A percentile compares a stretch with the other conserved stretches of the same genome.
These are phyloP conservation scores for Verticillium nonalfalfae DNA, from an alignment of 2,329 filamentous ascomycete genomes.

Conservation along the genomic window DNA sequence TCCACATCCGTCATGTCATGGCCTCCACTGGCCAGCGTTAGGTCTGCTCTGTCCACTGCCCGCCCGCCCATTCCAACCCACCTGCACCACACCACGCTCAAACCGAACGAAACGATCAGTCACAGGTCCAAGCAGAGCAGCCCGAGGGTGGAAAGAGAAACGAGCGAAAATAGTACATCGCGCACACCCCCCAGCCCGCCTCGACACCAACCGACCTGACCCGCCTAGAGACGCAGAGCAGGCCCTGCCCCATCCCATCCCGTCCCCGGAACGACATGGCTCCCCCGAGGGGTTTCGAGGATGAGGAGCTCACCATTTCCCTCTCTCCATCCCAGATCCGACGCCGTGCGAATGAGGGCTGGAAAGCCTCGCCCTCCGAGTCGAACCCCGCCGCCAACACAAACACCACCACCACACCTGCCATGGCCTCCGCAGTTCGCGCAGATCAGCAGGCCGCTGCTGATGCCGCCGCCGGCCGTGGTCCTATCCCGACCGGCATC, in stretches of 20 bases:
- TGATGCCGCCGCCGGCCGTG: slow-evolving; percentile 4
- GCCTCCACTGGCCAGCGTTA: not conserved
- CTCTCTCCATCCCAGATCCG: slow-evolving; percentile 51
- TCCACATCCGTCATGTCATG: not conserved
- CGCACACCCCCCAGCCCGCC: not conserved
- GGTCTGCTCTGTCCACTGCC: not conserved
- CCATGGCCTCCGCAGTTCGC: slow-evolving; percentile 13
- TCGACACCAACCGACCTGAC: not conserved
- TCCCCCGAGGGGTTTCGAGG: slow-evolving; percentile 55
- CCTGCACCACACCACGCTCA: not conserved
- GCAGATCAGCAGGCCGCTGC: slow-evolving; percentile 10
- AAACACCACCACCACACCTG: slow-evolving; percentile 17
- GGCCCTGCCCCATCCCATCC: not conserved
- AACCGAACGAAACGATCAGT: not conserved
- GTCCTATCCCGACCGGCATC: slow-evolving; percentile 13
- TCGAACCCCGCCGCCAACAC: slow-evolving; percentile 21
- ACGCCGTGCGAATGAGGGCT: slow-evolving; percentile 33
- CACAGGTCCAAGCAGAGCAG: not conserved
- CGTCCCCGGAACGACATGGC: slow-evolving; percentile 31
- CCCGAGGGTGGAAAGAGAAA: not conserved
- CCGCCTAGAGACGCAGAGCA: not conserved
- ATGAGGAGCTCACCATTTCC: slow-evolving; percentile 72
- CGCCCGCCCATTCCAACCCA: not conserved
- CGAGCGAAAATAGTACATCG: not conserved
- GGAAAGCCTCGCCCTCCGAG: slow-evolving; percentile 10